Evolutionary conservation across 2,329 filamentous ascomycete species (phyloP).

Genomic region (Penicillium fuscoglaucum): DNA sequence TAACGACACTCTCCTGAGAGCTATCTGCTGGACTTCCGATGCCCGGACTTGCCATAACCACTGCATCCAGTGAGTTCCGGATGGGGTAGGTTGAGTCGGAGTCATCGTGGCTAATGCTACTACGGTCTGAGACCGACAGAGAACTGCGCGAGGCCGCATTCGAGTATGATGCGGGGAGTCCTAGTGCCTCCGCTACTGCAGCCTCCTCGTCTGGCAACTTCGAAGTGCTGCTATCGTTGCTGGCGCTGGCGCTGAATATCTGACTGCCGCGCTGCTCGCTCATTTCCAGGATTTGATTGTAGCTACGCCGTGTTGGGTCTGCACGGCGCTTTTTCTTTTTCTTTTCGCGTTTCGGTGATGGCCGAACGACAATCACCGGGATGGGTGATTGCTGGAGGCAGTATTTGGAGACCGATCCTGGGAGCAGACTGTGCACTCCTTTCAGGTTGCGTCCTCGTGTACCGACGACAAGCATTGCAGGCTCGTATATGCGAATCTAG

Average conservation of each 20-base stretch:
- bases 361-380: conserved; percentile 87
- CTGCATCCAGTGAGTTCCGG: conserved; percentile 26
- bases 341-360: conserved; percentile 81
- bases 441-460: conserved; percentile 82
- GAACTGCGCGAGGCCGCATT: conserved; percentile 35
- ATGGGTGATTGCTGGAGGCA: conserved; percentile 91
- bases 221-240: conserved; percentile 48
- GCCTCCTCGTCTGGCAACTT: conserved; percentile 50
- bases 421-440: conserved; percentile 81
- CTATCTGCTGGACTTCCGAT: conserved; percentile 26
- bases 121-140: conserved; percentile 37
- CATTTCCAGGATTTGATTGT: conserved; percentile 73
- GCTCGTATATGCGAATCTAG: conserved; percentile 88
- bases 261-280: conserved; percentile 54
- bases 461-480: conserved; percentile 86
- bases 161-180: conserved; percentile 38
- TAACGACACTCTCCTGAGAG: conserved; percentile 27
- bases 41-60: conserved; percentile 26
- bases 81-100: conserved; percentile 25
- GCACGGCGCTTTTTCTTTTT: conserved; percentile 83
- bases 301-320: conserved; percentile 73
- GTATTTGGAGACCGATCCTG: conserved; percentile 90
- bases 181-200: conserved; percentile 53
- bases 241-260: conserved; percentile 53
- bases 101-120: conserved; percentile 35